Base-by-base conservation (phyloP, 495 filamentous ascomycete species). In the Penicillium lagena region DNA sequence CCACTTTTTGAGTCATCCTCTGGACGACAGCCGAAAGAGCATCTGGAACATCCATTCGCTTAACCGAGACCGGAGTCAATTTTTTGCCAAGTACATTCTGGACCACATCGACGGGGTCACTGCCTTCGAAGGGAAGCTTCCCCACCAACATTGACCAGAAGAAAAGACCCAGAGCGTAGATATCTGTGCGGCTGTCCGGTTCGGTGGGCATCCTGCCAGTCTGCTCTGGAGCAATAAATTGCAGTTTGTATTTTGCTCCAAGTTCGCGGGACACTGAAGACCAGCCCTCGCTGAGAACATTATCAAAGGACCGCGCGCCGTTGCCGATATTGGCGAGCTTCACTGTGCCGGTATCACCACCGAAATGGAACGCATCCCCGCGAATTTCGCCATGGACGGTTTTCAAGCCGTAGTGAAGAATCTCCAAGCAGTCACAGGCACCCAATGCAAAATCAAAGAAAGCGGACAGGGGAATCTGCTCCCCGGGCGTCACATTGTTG, bases 401-500 rank as follows among this genome's bases (percentile, higher is more conserved):
- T 35, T 83, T 80, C 33, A 89, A 75, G 1, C 86, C 83, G 66
- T 95, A 86, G 52, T 96, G 90, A 11, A 96, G 56, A 27, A 93
- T 81, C 60, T 96, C 90, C 35, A 90, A 58, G 55, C 88, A 93
- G 55, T 91, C 83, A 12, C 83, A 79, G 7, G 89, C 87, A 17
- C 89, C 89, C 45, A 95, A 82, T 11, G 89, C 89, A 59, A 96
- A 95, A 53, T 91, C 86, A 2, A 96, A 74, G 57, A 95, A 96
- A 8, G 76, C 70, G 27, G 80, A 64, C 10, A 95, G 68, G 42
- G 85, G 78, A 9, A 91, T 75, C 27, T 79, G 79, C 37, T 77
- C 70, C 4, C 72, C 71, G 4, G 81, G 72, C 4, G 59, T 72
- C 35, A 67, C 54, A 14, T 74, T 69, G 56, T 68, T 75, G 43